Percentiles rank a stretch among this genome's conserved stretches.
Conservation (phyloP, 2,329 filamentous ascomycete genomes). For the Colletotrichum australisinense region DNA sequence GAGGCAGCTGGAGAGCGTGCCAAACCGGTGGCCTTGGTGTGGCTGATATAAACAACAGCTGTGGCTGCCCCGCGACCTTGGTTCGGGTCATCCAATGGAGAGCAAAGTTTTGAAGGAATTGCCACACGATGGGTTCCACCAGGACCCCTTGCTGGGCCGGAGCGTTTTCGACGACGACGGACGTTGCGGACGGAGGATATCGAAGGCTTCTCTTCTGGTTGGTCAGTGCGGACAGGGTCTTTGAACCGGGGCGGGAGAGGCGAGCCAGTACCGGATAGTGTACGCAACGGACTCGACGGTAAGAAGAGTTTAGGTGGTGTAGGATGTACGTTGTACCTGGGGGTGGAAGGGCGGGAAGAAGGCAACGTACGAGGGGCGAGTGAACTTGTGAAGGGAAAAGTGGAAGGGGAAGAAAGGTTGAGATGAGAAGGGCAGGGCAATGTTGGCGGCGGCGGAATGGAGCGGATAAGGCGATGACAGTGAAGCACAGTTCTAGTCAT, state of each 20-base stretch:
- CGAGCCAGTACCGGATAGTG: background rate
- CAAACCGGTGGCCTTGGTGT: slow-evolving; percentile 29
- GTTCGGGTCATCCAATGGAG: slow-evolving; percentile 25
- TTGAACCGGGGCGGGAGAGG: slow-evolving; percentile 4
- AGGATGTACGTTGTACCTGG: background rate
- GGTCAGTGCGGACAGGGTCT: slow-evolving; percentile 4
- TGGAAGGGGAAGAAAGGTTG: background rate
- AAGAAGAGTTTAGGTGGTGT: background rate
- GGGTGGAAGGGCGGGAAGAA: background rate
- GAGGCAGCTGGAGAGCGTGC: slow-evolving; percentile 1
- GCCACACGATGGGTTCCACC: slow-evolving; percentile 31
- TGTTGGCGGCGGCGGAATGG: slow-evolving; percentile 6
- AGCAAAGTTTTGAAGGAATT: background rate
- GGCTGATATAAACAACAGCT: slow-evolving; percentile 36
- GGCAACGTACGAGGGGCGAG: background rate
- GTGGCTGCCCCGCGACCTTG: slow-evolving; percentile 30
- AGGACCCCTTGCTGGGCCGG: slow-evolving; percentile 26
- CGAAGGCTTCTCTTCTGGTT: slow-evolving; percentile 21
- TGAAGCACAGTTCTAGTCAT: slow-evolving; percentile 24
- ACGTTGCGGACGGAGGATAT: slow-evolving; percentile 25
- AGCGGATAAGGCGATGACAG: slow-evolving; percentile 10
- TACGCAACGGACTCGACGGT: background rate
- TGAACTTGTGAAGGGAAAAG: slow-evolving; percentile 3
- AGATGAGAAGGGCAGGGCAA: slow-evolving; percentile 20
- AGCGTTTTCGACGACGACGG: slow-evolving; percentile 31